Base-by-base conservation (phyloP, 176 grass and related monocot genomes). In the Phoenix dactylifera region DNA sequence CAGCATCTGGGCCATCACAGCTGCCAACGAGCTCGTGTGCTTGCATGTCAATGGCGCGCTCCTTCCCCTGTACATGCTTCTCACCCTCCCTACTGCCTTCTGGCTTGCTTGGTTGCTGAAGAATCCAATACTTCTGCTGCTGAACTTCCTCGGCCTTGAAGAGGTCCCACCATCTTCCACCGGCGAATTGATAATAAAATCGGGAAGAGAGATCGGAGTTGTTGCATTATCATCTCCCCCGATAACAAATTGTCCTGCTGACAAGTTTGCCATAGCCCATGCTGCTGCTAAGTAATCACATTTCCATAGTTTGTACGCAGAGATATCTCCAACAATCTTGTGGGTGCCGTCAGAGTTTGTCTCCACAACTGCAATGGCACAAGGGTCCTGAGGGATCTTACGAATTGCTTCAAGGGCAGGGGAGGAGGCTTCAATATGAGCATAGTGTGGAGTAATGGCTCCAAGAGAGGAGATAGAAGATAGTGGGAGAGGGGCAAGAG, bases 1-100 rank as follows among this genome's bases (percentile, higher is more conserved):
- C 17, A 92, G 66, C 81, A 98, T 85, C 77, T 98, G 93, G 1
- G 93, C 93, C 93, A 98, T 98, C 32, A 98, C 79, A 0, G 93
- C 93, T 0, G 93, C 93, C 0, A 98, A 69, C 2, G 87, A 83
- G 72, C 87, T 98, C 15, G 88, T 90, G 72, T 35, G 66, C 72
- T 78, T 88, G 77, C 93, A 98, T 1, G 57, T 92, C 73, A 98
- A 56, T 3, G 79, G 93, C 0, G 82, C 29, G 63, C 87, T 86
- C 48, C 81, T 75, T 17, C 93, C 93, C 3, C 81, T 72, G 64
- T 86, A 81, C 81, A 74, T 67, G 55, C 78, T 88, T 62, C 92
- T 64, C 57, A 63, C 49, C 72, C 89, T 70, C 65, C 80, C 79
- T 0, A 61, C 17, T 2, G 73, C 51, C 73, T 83, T 75, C 61